Conservation (phyloP, 2,329 filamentous ascomycete species). For the Metarhizium brunneum region DNA sequence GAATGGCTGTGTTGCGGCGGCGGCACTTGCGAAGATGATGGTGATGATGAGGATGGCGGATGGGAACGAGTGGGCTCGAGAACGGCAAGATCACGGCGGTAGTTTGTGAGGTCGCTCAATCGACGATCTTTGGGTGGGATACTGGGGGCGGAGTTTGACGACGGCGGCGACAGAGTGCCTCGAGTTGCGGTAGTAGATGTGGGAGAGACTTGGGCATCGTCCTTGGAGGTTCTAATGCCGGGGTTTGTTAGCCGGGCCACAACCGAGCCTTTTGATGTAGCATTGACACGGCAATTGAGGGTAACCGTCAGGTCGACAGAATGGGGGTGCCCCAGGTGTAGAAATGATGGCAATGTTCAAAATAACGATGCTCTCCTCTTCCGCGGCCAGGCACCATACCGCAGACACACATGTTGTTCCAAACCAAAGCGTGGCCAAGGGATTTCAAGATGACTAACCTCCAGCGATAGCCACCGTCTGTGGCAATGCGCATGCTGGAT, state of each 20-base stretch:
- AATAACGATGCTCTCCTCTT: too few relatives aligned
- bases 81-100: slow-evolving; percentile 62
- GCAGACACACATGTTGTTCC: too few relatives aligned
- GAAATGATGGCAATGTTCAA: too few relatives aligned
- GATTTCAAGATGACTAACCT: slow-evolving; percentile 19
- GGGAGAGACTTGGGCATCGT: slow-evolving; percentile 41
- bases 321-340: too few relatives aligned
- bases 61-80: slow-evolving; percentile 53
- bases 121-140: slow-evolving; percentile 41
- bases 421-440: background rate
- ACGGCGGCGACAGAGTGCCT: slow-evolving; percentile 37
- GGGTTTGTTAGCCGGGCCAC: slow-evolving; percentile 1
- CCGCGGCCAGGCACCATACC: too few relatives aligned
- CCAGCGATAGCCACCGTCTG: slow-evolving; percentile 32
- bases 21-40: slow-evolving; percentile 15
- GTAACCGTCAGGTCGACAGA: background rate
- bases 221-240: slow-evolving; percentile 15
- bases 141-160: slow-evolving; percentile 23
- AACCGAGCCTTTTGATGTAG: background rate
- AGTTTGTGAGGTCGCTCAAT: slow-evolving; percentile 55
- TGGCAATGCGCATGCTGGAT: slow-evolving; percentile 20
- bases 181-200: slow-evolving; percentile 34
- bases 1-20: slow-evolving; percentile 38
- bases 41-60: slow-evolving; percentile 21
- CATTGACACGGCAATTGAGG: background rate